A percentile compares a stretch with the other conserved stretches of the same genome.
These are phyloP conservation scores for Alloascoidea africana DNA, from an alignment of 805 yeast species.

Conservation along the genomic window DNA sequence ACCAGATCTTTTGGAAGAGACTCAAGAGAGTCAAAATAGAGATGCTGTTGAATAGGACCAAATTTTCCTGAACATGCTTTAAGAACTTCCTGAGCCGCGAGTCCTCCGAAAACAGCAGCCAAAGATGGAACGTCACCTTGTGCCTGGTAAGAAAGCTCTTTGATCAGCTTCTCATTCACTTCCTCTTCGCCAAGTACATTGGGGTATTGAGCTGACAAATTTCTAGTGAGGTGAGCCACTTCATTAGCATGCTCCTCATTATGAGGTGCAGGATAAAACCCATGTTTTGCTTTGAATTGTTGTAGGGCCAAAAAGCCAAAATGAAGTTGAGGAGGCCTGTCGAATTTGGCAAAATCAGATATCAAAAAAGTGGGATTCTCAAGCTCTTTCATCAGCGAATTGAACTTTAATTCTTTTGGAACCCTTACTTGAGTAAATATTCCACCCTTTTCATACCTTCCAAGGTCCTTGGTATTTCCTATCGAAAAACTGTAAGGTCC, in stretches of 20 bases:
- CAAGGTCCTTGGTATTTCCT: conserved; percentile 36
- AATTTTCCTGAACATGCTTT: conserved; percentile 94
- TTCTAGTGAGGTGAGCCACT: conserved; percentile 39
- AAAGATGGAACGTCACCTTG: conserved; percentile 86
- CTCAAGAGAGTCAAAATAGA: conserved; percentile 90
- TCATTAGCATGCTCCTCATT: conserved; percentile 63
- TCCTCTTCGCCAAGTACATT: conserved; percentile 39
- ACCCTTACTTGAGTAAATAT: conserved; percentile 84
- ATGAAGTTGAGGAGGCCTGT: conserved; percentile 82
- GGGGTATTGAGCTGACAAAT: conserved; percentile 43
- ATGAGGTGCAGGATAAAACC: conserved; percentile 62
- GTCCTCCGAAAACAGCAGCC: conserved; percentile 83
- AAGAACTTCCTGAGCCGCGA: conserved; percentile 91
- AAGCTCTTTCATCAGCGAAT: conserved; percentile 50
- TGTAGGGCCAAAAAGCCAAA: conserved; percentile 84
- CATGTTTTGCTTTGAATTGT: conserved; percentile 50
- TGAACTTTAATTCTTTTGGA: conserved; percentile 50
- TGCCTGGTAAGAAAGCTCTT: conserved; percentile 69
- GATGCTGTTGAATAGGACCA: conserved; percentile 77
- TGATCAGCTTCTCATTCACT: conserved; percentile 50
- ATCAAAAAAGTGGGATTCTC: conserved; percentile 58
- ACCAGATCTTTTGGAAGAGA: conserved; percentile 51
- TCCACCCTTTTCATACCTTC: conserved; percentile 70
- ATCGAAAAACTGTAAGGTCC: conserved; percentile 94
- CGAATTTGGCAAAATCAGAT: conserved; percentile 90